These are phyloP conservation scores for Monascus purpureus DNA, from an alignment of 495 filamentous ascomycete species.

Conservation along the genomic window DNA sequence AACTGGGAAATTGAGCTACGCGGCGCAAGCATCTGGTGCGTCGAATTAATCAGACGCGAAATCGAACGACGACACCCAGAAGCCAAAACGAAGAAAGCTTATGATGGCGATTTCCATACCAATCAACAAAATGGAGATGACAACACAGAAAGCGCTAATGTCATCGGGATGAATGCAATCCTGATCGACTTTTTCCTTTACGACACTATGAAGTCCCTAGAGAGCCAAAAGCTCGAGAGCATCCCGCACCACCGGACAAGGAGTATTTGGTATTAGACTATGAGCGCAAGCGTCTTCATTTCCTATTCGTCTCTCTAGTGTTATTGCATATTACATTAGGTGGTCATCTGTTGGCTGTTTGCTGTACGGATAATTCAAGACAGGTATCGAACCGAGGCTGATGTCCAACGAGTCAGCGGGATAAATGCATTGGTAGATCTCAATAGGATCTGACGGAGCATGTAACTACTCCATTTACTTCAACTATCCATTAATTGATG, in stretches of 20 bases:
- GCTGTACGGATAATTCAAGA: no score
- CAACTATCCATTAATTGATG: no score
- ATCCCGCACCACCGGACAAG: conserved; percentile 88
- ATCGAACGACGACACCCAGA: conserved; percentile 62
- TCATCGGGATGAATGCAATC: conserved; percentile 59
- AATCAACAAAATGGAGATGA: conserved; percentile 5
- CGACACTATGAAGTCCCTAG: conserved; percentile 77
- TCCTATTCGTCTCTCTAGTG: no score
- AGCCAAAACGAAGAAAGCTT: conserved; percentile 14
- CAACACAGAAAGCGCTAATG: neutral
- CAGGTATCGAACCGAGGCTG: no score
- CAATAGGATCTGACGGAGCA: no score
- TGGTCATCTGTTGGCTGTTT: no score
- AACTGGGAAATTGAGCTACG: conserved; percentile 80
- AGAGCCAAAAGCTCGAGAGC: conserved; percentile 39
- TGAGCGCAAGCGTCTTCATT: no score
- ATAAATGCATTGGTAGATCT: no score
- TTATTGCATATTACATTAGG: no score
- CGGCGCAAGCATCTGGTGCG: conserved; percentile 84
- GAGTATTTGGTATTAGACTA: conserved; percentile 95
- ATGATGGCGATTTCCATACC: conserved; percentile 4
- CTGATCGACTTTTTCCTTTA: conserved; percentile 95
- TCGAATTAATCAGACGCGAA: conserved; percentile 78
- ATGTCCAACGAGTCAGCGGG: no score
- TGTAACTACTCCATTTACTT: no score